phyloP scores from a whole-genome alignment of 2,329 filamentous ascomycete genomes.

The Ceratocystis destructans region DNA sequence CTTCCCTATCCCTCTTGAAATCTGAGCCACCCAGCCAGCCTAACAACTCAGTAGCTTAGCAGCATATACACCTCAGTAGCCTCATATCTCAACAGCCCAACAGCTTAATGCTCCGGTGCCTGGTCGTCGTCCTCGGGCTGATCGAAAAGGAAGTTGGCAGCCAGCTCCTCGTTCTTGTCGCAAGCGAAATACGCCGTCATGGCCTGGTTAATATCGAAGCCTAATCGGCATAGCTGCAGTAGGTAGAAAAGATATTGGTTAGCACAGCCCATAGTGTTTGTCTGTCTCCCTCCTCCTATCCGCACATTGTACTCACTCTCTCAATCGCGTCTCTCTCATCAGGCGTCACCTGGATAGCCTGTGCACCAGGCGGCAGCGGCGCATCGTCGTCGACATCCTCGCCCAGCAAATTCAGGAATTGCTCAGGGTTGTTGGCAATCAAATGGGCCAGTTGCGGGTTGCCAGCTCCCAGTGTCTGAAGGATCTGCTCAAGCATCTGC shows the following conservation, averaged over 20 bases:
- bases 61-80: too few relatives aligned
- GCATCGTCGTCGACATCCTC: conserved; percentile 79
- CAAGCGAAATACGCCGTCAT: conserved; percentile 99
- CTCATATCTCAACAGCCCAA: neutral
- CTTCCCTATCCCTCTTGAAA: neutral
- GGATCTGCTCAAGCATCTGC: conserved; percentile 94
- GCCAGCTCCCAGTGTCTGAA: conserved; percentile 87
- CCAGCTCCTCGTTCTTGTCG: conserved; percentile 98
- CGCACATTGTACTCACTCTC: conserved; percentile 43
- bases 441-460: conserved; percentile 90
- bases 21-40: too few relatives aligned
- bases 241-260: neutral
- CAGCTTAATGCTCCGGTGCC: conserved; percentile 23
- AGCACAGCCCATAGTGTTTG: conserved; percentile 28
- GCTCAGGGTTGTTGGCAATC: conserved; percentile 82
- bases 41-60: too few relatives aligned
- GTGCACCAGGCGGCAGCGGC: conserved; percentile 72
- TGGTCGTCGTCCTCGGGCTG: conserved; percentile 75
- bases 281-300: conserved; percentile 55
- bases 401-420: conserved; percentile 79
- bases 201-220: conserved; percentile 82
- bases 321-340: conserved; percentile 97
- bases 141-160: conserved; percentile 95
- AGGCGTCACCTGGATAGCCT: conserved; percentile 82
- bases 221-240: conserved; percentile 68